Conservation (phyloP, 768 basidiomycete species). For the Leucogyrophana mollusca region DNA sequence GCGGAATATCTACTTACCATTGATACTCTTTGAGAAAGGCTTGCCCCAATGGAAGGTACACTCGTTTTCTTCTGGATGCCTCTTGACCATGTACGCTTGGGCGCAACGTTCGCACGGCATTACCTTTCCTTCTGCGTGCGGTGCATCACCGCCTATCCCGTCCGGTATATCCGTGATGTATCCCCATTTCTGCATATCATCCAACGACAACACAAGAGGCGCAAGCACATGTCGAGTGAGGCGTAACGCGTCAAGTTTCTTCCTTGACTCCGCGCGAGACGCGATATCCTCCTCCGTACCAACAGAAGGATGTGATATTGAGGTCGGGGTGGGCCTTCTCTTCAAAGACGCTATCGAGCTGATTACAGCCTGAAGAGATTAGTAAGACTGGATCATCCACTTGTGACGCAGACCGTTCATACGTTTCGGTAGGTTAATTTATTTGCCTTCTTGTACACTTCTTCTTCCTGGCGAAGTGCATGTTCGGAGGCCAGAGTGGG, state of each 20-base stretch:
- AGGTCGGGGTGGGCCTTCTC: constrained; percentile 53
- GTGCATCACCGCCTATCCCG: constrained; percentile 61
- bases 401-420: constrained; percentile 17
- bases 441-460: constrained; percentile 70
- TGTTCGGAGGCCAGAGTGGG: constrained; percentile 73
- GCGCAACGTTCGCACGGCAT: constrained; percentile 80
- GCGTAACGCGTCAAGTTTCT: constrained; percentile 49
- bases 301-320: constrained; percentile 65
- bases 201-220: constrained; percentile 55
- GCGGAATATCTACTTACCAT: constrained; percentile 46
- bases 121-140: constrained; percentile 60
- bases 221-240: constrained; percentile 55
- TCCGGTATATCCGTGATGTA: constrained; percentile 71
- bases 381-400: constrained; percentile 9
- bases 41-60: constrained; percentile 88
- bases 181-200: constrained; percentile 62
- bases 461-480: constrained; percentile 77
- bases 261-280: constrained; percentile 53
- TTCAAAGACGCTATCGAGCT: constrained; percentile 51
- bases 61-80: constrained; percentile 51
- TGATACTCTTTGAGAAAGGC: constrained; percentile 55
- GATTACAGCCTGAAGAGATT: constrained; percentile 45
- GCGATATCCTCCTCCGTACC: constrained; percentile 70
- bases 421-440: constrained; percentile 86
- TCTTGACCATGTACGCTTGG: constrained; percentile 66